Percentiles rank a stretch among this genome's conserved stretches.
Evolutionary conservation across 108 stramenopile species (phyloP).

Genomic region (Pseudonitzschia pungens): DNA sequence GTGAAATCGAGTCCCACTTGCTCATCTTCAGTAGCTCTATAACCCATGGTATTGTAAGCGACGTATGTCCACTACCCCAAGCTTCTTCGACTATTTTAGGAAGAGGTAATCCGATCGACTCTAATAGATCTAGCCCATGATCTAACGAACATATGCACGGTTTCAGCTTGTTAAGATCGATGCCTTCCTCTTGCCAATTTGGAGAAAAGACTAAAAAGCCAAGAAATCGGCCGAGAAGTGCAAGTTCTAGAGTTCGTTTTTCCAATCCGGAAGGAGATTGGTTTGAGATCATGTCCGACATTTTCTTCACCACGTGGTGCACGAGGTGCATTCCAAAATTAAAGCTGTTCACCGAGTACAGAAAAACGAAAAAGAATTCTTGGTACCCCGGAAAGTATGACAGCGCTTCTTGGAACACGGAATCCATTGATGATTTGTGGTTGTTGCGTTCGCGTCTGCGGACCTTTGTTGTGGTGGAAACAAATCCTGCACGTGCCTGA

Average conservation of each 20-base stretch:
- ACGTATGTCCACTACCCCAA: constrained; percentile 28
- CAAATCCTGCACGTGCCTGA: constrained; percentile 45
- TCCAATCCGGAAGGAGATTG: constrained; percentile 24
- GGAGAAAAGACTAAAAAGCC: constrained; percentile 78
- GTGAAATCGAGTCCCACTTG: constrained; percentile 63
- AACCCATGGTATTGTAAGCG: constrained; percentile 49
- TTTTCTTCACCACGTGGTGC: constrained; percentile 25
- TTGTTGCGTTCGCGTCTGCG: constrained; percentile 17
- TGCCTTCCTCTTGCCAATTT: constrained; percentile 49
- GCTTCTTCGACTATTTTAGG: constrained; percentile 44
- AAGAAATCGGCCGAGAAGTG: constrained; percentile 71
- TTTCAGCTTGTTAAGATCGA: constrained; percentile 19
- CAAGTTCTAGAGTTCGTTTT: constrained; percentile 45
- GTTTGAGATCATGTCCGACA: constrained; percentile 15
- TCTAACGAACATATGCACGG: constrained; percentile 1
- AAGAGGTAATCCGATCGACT: constrained; percentile 38
- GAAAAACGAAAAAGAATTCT: constrained; percentile 84
- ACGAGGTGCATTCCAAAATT: constrained; percentile 61
- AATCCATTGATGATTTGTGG: constrained; percentile 9
- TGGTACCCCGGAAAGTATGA: constrained; percentile 74
- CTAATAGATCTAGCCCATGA: constrained; percentile 27
- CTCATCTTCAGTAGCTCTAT: constrained; percentile 70
- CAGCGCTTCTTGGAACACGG: constrained; percentile 35
- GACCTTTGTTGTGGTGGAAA: constrained; percentile 28
- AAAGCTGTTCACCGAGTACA: constrained; percentile 61